Evolutionary conservation across 805 yeast genomes (phyloP), one percentile per base, ranked within the genome.

Genomic region (Cyberlindnera amylophila): DNA sequence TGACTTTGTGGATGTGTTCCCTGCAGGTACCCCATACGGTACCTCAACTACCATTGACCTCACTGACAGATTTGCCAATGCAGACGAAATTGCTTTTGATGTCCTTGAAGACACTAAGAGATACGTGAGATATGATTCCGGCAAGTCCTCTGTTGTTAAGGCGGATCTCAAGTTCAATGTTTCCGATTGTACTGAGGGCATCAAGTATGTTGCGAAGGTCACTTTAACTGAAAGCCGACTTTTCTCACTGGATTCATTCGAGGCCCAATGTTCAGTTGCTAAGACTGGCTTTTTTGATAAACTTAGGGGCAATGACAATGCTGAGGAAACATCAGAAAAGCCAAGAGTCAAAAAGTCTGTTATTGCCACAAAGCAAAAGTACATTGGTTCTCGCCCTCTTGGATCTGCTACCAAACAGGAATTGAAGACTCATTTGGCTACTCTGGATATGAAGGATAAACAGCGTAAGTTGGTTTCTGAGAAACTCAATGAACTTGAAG

Each of bases 401-500:
- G 75, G 77, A 41, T 41, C 70, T 2, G 60, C 72, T 3, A 63
- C 76, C 13, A 79, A 77, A 49, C 65, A 65, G 46, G 61, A 62
- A 19, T 64, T 82, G 8, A 61, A 64, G 23, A 53, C 63, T 5
- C 79, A 78, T 44, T 67, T 91, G 52, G 62, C 64, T 30, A 65
- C 65, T 14, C 69, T 83, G 59, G 79, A 77, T 44, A 57, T 59
- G 17, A 69, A 69, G 43, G 96, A 88, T 52, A 62, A 65, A 12
- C 77, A 71, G 40, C 70, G 86, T 41, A 63, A 66, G 23, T 63
- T 67, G 40, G 64, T 76, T 32, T 85, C 85, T 34, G 78, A 77
- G 42, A 64, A 75, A 24, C 74, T 77, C 51, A 91, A 90, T 61
- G 64, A 70, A 28, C 71, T 91, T 16, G 98, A 91, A 63, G 72